Evolutionary conservation across 2,329 filamentous ascomycete genomes (phyloP).

Genomic region (Claviceps capensis): DNA sequence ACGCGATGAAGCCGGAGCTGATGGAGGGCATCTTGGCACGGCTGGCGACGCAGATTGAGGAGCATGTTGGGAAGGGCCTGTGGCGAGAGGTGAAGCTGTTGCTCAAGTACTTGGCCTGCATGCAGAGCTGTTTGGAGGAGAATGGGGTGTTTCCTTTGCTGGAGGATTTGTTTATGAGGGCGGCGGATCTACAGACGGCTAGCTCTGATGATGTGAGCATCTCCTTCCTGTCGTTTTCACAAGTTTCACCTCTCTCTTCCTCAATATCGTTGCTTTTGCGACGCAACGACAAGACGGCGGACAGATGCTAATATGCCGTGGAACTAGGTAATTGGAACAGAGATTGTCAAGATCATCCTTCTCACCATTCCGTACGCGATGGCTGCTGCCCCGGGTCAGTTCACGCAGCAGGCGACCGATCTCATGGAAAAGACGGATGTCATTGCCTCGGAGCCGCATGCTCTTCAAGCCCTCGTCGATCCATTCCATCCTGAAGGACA

Average conservation of each 20-base stretch:
- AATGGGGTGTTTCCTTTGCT: conserved; percentile 77
- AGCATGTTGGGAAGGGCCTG: conserved; percentile 54
- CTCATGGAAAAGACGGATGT: conserved; percentile 91
- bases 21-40: conserved; percentile 55
- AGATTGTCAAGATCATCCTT: conserved; percentile 92
- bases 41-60: conserved; percentile 47
- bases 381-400: conserved; percentile 54
- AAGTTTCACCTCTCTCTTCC: background rate
- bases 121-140: conserved; percentile 67
- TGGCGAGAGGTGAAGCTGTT: conserved; percentile 89
- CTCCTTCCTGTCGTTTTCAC: background rate
- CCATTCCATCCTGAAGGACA: conserved; percentile 59
- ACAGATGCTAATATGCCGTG: background rate
- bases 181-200: conserved; percentile 85
- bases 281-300: too few relatives aligned
- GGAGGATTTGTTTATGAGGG: conserved; percentile 79
- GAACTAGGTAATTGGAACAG: conserved; percentile 52
- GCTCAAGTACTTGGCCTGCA: conserved; percentile 75
- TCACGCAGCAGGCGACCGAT: conserved; percentile 59
- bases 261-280: background rate
- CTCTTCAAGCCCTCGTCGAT: conserved; percentile 73
- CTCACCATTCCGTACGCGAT: conserved; percentile 87
- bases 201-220: conserved; percentile 77
- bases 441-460: conserved; percentile 77
- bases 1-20: conserved; percentile 64